Base-by-base conservation (phyloP, 2,329 filamentous ascomycete genomes). In the Sclerotinia nivalis region DNA sequence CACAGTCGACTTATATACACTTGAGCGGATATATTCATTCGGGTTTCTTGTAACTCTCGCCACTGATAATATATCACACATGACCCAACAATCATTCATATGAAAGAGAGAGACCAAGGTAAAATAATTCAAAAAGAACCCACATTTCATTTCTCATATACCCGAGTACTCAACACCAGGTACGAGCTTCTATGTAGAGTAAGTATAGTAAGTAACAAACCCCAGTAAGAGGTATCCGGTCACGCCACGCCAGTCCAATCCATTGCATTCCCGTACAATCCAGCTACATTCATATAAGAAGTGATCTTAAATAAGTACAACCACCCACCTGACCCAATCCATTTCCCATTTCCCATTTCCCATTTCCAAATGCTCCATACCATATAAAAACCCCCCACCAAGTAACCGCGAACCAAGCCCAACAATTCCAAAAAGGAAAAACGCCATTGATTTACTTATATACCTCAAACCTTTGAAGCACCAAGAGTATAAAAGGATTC, bases 211-310 rank as follows among this genome's bases (percentile, higher is more conserved):
- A 31, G 18, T 55, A 20, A 18, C 4, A 4, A 34, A 15, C 3
- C 52, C 31, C 4, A 12, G 31, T 9, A 4, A 34, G 31, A 18
- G 52, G 52, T 58, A 58, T 58, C 31, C 13, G 40, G 4, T 58
- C 31, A n/a, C n/a, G 40, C 25, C 10, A 45, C 20, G 25, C 28
- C 20, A n/a, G 18, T 1, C 22, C 56, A 45, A 43, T 45, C 56
- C 37, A 28, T n/a, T 45, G n/a, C 56, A 20, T 28, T 25, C 15
- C 31, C 34, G 31, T 52, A 8, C 47, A 52, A 34, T 52, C 61
- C 61, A 52, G 31, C 61, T 52, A 52, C 49, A 50, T 52, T 64
- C 47, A 25, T 62, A 22, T 28, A 28, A 40, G 18, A 60, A 45
- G 58, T 28, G 22, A 64, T 25, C 28, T 22, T 12, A 10, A 34